These are phyloP conservation scores for Sugiyamaella americana DNA, from an alignment of 805 yeast genomes.

Conservation along the genomic window DNA sequence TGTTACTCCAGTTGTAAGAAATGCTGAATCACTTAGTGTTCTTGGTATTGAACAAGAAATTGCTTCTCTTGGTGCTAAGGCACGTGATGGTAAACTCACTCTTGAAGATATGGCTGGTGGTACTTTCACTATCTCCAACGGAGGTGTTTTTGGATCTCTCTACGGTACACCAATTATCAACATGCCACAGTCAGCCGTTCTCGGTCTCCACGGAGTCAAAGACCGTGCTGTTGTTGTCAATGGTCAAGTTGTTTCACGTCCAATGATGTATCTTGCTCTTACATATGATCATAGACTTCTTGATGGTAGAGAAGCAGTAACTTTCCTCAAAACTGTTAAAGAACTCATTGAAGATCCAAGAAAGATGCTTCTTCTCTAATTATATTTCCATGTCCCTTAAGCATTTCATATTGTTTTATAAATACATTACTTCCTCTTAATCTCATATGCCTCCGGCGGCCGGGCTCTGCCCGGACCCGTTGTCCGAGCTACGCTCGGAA, in stretches of 20 bases:
- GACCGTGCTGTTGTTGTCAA: slow-evolving; percentile 95
- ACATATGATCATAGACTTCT: slow-evolving; percentile 97
- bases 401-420: no score
- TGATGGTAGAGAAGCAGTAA: slow-evolving; percentile 98
- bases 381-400: not conserved
- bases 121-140: slow-evolving; percentile 97
- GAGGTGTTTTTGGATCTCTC: slow-evolving; percentile 97
- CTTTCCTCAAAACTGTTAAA: slow-evolving; percentile 91
- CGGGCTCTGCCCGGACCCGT: not conserved
- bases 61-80: slow-evolving; percentile 73
- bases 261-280: slow-evolving; percentile 99
- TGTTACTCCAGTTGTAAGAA: slow-evolving; percentile 96
- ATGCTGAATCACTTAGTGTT: slow-evolving; percentile 85
- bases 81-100: slow-evolving; percentile 94
- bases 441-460: not conserved
- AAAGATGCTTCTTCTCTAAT: slow-evolving; percentile 69
- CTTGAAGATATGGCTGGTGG: slow-evolving; percentile 99
- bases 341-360: slow-evolving; percentile 98
- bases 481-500: not conserved
- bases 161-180: slow-evolving; percentile 98
- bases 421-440: no score
- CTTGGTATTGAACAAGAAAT: slow-evolving; percentile 89
- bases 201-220: slow-evolving; percentile 96
- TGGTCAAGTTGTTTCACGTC: slow-evolving; percentile 94
- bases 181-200: slow-evolving; percentile 96